phyloP scores from a whole-genome alignment of 1,284 basidiomycete genomes.

The Moniliophthora roreri region DNA sequence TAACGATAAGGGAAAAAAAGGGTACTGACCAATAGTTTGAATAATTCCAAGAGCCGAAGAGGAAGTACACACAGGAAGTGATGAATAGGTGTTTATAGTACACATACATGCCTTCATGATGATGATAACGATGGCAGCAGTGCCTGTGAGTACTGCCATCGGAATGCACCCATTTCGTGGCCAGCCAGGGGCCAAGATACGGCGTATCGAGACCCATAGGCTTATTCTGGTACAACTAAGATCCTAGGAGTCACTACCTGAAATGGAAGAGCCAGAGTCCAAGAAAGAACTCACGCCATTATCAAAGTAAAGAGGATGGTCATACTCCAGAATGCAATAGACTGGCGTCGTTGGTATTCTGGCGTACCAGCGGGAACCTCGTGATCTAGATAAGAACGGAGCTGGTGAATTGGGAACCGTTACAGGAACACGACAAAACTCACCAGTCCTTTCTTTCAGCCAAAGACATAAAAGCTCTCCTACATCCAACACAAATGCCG shows the following conservation, averaged over 20 bases:
- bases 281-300: background rate
- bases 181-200: conserved; percentile 17
- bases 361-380: too few species aligned
- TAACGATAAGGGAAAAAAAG: background rate
- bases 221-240: conserved; percentile 21
- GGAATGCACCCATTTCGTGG: conserved; percentile 13
- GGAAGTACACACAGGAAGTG: background rate
- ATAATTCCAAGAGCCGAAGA: background rate
- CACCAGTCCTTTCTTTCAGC: conserved; percentile 5
- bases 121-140: conserved; percentile 13
- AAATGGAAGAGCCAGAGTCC: too few species aligned
- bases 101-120: conserved; percentile 20
- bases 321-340: background rate
- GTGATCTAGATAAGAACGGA: background rate
- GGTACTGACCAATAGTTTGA: background rate
- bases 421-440: background rate
- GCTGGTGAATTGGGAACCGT: background rate
- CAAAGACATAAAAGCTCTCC: conserved; percentile 5
- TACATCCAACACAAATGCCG: conserved; percentile 14
- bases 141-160: conserved; percentile 11
- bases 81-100: background rate
- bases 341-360: background rate
- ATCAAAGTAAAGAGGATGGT: background rate
- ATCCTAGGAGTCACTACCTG: background rate
- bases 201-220: conserved; percentile 21